These are phyloP conservation scores for Saccharum hybrid DNA, from an alignment of 202 grass and related monocot species.

Conservation along the genomic window DNA sequence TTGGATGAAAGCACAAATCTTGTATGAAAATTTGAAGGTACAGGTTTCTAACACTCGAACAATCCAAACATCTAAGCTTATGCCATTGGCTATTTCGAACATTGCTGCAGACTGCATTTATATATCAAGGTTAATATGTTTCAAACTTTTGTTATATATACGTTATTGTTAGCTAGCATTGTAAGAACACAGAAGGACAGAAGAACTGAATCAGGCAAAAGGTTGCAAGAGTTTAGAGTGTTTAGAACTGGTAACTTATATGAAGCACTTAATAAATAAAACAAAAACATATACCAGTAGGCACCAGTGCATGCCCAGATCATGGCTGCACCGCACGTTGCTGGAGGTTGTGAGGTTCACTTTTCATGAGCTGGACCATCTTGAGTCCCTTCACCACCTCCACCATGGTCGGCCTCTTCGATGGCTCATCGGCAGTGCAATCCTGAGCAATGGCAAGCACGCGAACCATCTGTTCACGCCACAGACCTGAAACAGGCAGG, in stretches of 20 bases:
- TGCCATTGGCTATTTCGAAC: conserved; percentile 13
- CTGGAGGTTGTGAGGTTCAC: conserved; percentile 18
- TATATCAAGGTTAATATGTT: neutral
- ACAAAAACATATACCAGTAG: neutral
- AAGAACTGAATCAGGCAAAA: neutral
- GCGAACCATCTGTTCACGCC: conserved; percentile 56
- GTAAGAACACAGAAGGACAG: neutral
- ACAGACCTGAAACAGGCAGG: conserved; percentile 45
- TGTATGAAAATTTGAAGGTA: neutral
- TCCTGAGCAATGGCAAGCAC: conserved; percentile 54
- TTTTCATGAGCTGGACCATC: conserved; percentile 56
- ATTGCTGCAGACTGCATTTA: neutral
- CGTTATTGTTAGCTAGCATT: neutral
- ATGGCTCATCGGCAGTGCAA: conserved; percentile 67
- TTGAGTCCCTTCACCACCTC: conserved; percentile 67
- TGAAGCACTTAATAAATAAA: neutral
- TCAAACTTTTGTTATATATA: neutral
- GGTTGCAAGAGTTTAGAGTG: conserved; percentile 1
- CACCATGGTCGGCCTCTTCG: conserved; percentile 71
- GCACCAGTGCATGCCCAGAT: conserved; percentile 16
- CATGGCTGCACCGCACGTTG: conserved; percentile 16
- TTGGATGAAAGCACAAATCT: neutral
- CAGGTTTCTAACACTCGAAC: neutral
- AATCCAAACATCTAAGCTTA: neutral
- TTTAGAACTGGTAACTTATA: neutral